These are phyloP conservation scores for Penicillium sp. DNA, from an alignment of 2,329 filamentous ascomycete genomes.

Conservation along the genomic window DNA sequence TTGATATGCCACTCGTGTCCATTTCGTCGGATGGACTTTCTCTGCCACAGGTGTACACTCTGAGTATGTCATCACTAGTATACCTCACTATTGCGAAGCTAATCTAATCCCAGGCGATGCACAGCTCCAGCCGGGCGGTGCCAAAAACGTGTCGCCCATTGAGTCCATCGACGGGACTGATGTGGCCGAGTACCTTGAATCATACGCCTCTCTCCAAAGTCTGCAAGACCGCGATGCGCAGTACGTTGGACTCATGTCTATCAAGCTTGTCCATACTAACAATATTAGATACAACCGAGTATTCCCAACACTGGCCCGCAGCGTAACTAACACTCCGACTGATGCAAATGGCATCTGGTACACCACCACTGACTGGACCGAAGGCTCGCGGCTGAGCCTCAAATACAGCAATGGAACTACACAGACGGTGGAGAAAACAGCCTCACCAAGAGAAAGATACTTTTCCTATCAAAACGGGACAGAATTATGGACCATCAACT, in stretches of 20 bases:
- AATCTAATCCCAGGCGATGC: conserved; percentile 14
- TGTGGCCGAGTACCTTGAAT: conserved; percentile 43
- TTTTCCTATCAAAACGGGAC: conserved; percentile 22
- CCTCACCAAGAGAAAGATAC: conserved; percentile 17
- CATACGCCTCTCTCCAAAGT: conserved; percentile 46
- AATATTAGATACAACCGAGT: conserved; percentile 15
- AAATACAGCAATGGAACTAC: conserved; percentile 21
- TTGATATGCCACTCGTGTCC: conserved; percentile 50
- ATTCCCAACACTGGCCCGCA: conserved; percentile 21
- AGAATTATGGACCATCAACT: conserved; percentile 16
- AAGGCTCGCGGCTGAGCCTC: conserved; percentile 14
- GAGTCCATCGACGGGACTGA: conserved; percentile 55
- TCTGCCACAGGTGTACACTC: conserved; percentile 53
- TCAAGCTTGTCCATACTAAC: too few species aligned
- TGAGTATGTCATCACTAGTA: conserved; percentile 9
- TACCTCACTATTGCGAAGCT: neutral
- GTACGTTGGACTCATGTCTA: conserved; percentile 23
- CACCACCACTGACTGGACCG: conserved; percentile 19
- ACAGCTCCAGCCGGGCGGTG: conserved; percentile 12
- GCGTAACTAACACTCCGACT: conserved; percentile 16
- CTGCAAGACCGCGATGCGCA: conserved; percentile 57
- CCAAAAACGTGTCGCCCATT: conserved; percentile 47
- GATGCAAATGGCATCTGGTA: conserved; percentile 19
- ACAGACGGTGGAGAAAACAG: conserved; percentile 15
- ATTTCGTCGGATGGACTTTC: conserved; percentile 57